Conservation (phyloP, 495 filamentous ascomycete genomes). For the Hypoxylon cercidicola region DNA sequence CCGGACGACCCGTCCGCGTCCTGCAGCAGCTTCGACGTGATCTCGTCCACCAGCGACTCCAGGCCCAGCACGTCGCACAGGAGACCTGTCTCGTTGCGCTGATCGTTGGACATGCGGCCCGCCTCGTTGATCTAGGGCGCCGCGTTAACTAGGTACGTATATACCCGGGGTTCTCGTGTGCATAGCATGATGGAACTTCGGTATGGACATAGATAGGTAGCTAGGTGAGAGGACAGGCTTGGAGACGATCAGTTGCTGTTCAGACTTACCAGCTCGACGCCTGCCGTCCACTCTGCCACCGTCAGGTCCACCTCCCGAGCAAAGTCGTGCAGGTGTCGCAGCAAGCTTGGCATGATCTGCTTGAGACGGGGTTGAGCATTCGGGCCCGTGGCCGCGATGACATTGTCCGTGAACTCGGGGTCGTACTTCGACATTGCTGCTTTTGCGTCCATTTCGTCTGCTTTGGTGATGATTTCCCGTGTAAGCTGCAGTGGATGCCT, state of each 20-base stretch:
- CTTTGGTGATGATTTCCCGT: slow-evolving; percentile 12
- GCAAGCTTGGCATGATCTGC: slow-evolving; percentile 63
- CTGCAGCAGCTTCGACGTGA: slow-evolving; percentile 69
- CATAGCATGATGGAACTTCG: neutral
- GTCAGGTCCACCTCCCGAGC: slow-evolving; percentile 68
- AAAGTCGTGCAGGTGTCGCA: slow-evolving; percentile 68
- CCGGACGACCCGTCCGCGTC: slow-evolving; percentile 48
- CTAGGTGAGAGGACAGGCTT: neutral
- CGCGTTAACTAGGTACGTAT: slow-evolving; percentile 6
- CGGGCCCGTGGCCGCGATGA: slow-evolving; percentile 76
- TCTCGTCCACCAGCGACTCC: slow-evolving; percentile 80
- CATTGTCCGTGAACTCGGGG: slow-evolving; percentile 72
- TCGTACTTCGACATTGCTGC: slow-evolving; percentile 50
- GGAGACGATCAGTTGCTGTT: neutral
- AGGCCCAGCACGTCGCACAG: slow-evolving; percentile 78
- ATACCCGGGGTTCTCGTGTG: neutral
- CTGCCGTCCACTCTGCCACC: slow-evolving; percentile 61
- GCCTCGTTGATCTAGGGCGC: slow-evolving; percentile 70
- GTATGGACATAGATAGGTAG: too few relatives aligned
- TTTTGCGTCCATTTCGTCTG: neutral
- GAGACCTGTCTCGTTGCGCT: slow-evolving; percentile 78
- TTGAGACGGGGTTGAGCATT: slow-evolving; percentile 68
- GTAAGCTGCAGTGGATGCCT: neutral
- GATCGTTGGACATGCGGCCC: slow-evolving; percentile 75
- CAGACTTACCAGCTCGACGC: slow-evolving; percentile 55